Base-by-base conservation (phyloP, 2,329 filamentous ascomycete species). In the Metarhizium rileyi region DNA sequence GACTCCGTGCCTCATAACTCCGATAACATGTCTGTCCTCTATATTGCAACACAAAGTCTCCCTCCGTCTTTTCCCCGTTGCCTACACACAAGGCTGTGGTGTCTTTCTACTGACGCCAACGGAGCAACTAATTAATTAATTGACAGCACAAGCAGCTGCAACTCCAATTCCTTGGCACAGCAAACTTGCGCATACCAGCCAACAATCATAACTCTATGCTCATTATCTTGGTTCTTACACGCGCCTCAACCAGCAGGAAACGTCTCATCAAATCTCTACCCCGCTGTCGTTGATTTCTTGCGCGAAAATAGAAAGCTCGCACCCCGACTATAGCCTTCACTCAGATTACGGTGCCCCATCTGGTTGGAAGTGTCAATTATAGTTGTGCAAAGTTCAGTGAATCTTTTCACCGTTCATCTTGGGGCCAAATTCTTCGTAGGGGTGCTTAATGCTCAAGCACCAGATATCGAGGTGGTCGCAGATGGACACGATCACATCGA, bases 391-490 rank as follows among this genome's bases (percentile, higher is more conserved):
- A 16, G 23, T 35, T 51, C 57, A 61, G 46, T 61, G 60, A 23
- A 58, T 66, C 67, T 75, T 75, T 58, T 74, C 71, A 27, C 63
- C 65, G 40, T 63, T 66, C 27, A 64, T 57, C 43, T 58, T 50
- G n/a, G 36, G 16, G 16, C 9, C 47, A 23, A 57, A 68, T 59
- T 78, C 76, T 23, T 74, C 70, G 55, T 77, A 75, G 22, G 80
- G 81, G 59, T 97, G 84, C 78, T 98, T 98, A 71, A 98, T 98
- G 1, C 87, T 95, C 65, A 98, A 74, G 65, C 93, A 98, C 89
- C 90, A 97, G 57, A 98, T 98, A 65, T 98, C 93, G 53, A 97
- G 76, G 66, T 95, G 95, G 66, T 98, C 93, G 70, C 93, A 98
- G 59, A 98, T 97, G 27, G 89, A 94, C 52, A 93, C 89, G 57